These are phyloP conservation scores for Chaetoceros tenuissimus DNA, from an alignment of 108 stramenopile genomes.

Conservation along the genomic window DNA sequence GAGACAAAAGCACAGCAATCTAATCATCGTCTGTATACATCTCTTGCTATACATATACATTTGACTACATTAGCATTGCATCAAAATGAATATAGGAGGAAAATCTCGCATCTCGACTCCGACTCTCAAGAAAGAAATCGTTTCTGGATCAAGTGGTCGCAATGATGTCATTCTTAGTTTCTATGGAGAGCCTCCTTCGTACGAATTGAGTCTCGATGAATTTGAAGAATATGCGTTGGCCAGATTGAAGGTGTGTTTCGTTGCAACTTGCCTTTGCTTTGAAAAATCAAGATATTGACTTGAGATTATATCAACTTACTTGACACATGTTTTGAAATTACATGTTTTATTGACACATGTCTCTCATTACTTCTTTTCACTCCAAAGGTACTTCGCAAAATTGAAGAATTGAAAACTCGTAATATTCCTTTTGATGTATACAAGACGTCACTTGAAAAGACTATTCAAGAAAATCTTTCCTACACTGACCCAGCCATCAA, in stretches of 20 bases:
- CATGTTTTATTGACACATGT: too few species aligned
- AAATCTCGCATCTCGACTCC: neutral
- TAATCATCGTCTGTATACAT: too few species aligned
- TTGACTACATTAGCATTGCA: too few species aligned
- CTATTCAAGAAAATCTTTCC: slow-evolving; percentile 9
- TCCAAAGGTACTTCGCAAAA: slow-evolving; percentile 79
- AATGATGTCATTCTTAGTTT: slow-evolving; percentile 17
- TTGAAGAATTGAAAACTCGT: slow-evolving; percentile 84
- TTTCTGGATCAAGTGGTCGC: neutral
- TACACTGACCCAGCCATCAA: slow-evolving; percentile 23
- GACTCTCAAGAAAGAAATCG: neutral
- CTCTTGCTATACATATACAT: too few species aligned
- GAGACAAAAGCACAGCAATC: too few species aligned
- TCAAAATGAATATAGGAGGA: neutral
- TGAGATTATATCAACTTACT: too few species aligned
- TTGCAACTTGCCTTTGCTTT: neutral
- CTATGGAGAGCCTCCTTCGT: slow-evolving; percentile 35
- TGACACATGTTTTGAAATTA: slow-evolving; percentile 6
- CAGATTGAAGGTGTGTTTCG: slow-evolving; percentile 59
- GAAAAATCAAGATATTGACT: slow-evolving; percentile 2
- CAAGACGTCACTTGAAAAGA: slow-evolving; percentile 21
- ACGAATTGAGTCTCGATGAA: slow-evolving; percentile 73
- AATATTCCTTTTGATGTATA: slow-evolving; percentile 35
- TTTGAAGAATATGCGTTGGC: slow-evolving; percentile 84
- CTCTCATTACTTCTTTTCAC: neutral